phyloP scores from a whole-genome alignment of 164 flowering plant genomes.

The Nymphaea colorata region DNA sequence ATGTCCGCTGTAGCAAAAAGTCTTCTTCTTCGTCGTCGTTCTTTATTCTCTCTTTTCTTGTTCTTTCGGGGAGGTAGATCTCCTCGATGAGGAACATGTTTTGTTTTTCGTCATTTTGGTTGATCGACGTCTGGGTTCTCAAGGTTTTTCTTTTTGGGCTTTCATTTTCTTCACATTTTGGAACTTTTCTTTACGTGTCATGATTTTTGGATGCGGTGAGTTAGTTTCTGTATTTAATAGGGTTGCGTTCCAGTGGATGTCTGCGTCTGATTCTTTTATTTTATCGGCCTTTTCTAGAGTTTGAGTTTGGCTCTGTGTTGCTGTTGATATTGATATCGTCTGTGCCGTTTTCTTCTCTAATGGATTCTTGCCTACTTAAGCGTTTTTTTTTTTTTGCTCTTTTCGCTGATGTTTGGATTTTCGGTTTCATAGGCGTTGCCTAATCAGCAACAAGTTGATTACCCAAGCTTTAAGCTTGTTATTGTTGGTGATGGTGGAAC shows the following conservation, averaged over 20 bases:
- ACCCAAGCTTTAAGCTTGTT: constrained; percentile 24
- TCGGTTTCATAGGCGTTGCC: constrained; percentile 10
- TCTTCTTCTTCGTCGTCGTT: not conserved
- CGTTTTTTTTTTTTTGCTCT: not conserved
- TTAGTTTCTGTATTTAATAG: too few relatives aligned
- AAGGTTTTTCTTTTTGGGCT: too few relatives aligned
- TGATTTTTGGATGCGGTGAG: too few relatives aligned
- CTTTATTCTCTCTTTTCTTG: not conserved
- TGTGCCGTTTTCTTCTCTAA: not conserved
- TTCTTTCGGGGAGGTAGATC: too few relatives aligned
- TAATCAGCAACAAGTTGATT: constrained; percentile 14
- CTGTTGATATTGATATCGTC: not conserved
- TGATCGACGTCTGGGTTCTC: too few relatives aligned
- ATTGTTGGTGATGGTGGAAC: constrained; percentile 21
- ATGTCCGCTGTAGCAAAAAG: too few relatives aligned
- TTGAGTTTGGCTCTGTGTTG: not conserved
- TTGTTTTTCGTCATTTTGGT: too few relatives aligned
- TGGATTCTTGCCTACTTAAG: not conserved
- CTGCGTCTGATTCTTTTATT: too few relatives aligned
- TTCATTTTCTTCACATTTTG: too few relatives aligned
- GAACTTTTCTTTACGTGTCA: too few relatives aligned
- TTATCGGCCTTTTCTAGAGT: not conserved
- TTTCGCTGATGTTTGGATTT: not conserved
- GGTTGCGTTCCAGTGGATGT: too few relatives aligned
- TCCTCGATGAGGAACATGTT: too few relatives aligned